Conservation (phyloP, 2,329 filamentous ascomycete genomes). For the Neurospora sp. region DNA sequence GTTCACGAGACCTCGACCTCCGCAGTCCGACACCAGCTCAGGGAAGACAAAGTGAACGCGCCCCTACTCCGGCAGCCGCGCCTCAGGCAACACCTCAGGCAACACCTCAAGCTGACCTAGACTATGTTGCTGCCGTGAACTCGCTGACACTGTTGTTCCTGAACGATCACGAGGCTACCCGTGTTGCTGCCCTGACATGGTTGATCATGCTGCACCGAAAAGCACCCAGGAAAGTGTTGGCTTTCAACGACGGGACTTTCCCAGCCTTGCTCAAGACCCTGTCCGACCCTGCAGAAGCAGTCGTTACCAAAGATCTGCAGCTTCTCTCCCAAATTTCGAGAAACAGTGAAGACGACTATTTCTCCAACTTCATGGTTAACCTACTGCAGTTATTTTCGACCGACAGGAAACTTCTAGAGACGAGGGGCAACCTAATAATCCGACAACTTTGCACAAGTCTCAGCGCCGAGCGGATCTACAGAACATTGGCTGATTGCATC, state of each 20-base stretch:
- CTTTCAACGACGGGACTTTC: constrained; percentile 95
- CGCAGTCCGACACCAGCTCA: constrained; percentile 42
- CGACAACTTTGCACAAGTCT: constrained; percentile 87
- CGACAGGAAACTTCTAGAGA: constrained; percentile 82
- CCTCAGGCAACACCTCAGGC: constrained; percentile 16
- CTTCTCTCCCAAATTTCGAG: constrained; percentile 91
- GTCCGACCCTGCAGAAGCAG: constrained; percentile 88
- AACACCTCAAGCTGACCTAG: constrained; percentile 58
- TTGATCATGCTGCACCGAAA: constrained; percentile 96
- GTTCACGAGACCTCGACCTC: constrained; percentile 42
- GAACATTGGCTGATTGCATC: constrained; percentile 89
- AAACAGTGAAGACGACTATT: constrained; percentile 95
- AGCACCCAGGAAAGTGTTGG: constrained; percentile 83
- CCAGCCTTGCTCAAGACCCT: constrained; percentile 91
- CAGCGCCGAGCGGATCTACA: constrained; percentile 90
- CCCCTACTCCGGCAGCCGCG: constrained; percentile 31
- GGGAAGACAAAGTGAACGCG: constrained; percentile 36
- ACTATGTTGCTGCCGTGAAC: constrained; percentile 90
- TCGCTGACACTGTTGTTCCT: constrained; percentile 88
- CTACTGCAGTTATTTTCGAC: constrained; percentile 91
- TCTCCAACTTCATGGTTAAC: constrained; percentile 97
- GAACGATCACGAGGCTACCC: constrained; percentile 92
- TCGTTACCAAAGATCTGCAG: constrained; percentile 90
- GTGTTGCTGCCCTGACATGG: constrained; percentile 90
- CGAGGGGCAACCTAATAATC: constrained; percentile 90